Conservation (phyloP, 1,139 yeast genomes). For the Zygoascus sp. region DNA sequence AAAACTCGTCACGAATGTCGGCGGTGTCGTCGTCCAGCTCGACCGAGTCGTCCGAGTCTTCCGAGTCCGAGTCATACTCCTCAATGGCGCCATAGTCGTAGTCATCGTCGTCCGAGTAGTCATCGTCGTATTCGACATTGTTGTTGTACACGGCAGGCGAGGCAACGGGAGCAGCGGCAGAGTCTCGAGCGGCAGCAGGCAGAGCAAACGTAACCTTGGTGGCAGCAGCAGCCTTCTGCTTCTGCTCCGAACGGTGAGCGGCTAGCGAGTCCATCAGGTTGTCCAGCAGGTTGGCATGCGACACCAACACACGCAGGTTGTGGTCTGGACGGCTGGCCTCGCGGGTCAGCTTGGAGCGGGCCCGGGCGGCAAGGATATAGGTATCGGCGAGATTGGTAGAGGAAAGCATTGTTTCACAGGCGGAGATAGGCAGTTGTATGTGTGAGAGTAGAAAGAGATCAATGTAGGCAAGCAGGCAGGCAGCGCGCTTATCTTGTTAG, state of each 20-base stretch:
- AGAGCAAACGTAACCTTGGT: conserved; percentile 7
- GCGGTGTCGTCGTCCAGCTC: conserved; percentile 15
- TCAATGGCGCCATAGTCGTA: conserved; percentile 4
- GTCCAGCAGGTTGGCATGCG: conserved; percentile 75
- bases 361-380: conserved; percentile 63
- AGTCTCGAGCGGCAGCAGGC: conserved; percentile 5
- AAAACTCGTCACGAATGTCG: conserved; percentile 13
- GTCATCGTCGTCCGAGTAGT: conserved; percentile 13
- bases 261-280: conserved; percentile 50
- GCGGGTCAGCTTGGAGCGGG: conserved; percentile 59
- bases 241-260: conserved; percentile 19
- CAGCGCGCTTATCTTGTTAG: too few relatives aligned
- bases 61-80: conserved; percentile 11
- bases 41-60: conserved; percentile 15
- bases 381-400: conserved; percentile 40
- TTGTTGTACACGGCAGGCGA: conserved; percentile 7
- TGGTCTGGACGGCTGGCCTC: conserved; percentile 64
- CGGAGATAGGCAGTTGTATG: too few relatives aligned
- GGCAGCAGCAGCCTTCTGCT: conserved; percentile 8
- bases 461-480: too few relatives aligned
- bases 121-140: conserved; percentile 13
- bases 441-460: too few relatives aligned
- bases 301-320: conserved; percentile 56
- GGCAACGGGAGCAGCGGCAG: conserved; percentile 4
- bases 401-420: conserved; percentile 2